A percentile compares a stretch with the other conserved stretches of the same genome.
phyloP scores from a whole-genome alignment of 2,329 filamentous ascomycete genomes.

The Paraphoma chrysanthemicola region DNA sequence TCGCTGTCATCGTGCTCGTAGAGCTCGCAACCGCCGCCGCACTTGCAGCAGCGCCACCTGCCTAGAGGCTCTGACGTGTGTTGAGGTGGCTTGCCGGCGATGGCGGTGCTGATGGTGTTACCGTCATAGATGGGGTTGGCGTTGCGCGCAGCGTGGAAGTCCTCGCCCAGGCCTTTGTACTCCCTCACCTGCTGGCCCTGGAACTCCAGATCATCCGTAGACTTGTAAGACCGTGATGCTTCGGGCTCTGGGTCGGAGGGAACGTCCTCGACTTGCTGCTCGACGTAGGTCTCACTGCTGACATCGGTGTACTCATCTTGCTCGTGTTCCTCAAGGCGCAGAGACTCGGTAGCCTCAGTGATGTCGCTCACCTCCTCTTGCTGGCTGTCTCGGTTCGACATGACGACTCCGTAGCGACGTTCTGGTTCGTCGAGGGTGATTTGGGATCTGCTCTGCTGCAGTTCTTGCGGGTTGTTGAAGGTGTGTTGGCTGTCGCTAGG shows the following conservation, averaged over 20 bases:
- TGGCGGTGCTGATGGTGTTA: background rate
- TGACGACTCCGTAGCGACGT: background rate
- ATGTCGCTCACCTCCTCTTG: background rate
- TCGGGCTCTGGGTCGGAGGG: background rate
- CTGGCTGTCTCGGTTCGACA: background rate
- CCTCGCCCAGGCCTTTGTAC: background rate
- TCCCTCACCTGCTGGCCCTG: background rate
- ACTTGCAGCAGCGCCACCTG: constrained; percentile 14
- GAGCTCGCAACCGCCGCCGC: constrained; percentile 1
- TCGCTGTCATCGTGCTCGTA: constrained; percentile 4
- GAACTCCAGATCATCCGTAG: background rate
- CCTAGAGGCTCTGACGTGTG: background rate
- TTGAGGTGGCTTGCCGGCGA: background rate
- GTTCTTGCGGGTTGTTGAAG: too few species aligned
- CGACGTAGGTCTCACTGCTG: background rate
- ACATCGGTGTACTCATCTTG: background rate
- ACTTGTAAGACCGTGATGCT: background rate
- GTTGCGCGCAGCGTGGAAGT: background rate
- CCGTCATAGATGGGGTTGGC: background rate
- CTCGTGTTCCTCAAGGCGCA: background rate
- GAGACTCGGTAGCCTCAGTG: background rate
- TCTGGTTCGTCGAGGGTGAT: background rate
- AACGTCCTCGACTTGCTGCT: background rate
- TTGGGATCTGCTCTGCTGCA: too few species aligned
- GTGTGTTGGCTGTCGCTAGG: too few species aligned